These are phyloP conservation scores for Arabidopsis arenosa DNA, from an alignment of 345 rosid genomes.

Conservation along the genomic window DNA sequence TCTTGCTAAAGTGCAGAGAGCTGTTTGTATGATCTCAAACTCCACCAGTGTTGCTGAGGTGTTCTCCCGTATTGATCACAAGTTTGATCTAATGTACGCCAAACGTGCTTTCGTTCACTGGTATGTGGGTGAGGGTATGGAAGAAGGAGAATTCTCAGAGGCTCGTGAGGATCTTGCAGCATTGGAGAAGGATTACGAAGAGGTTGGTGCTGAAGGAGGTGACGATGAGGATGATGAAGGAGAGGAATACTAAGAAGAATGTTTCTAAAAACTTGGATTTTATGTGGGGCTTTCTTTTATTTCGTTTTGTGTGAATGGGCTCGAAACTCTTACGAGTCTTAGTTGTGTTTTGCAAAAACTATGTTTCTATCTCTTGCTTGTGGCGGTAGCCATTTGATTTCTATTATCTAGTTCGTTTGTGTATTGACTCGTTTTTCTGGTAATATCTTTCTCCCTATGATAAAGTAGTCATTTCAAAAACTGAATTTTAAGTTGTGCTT, in stretches of 20 bases:
- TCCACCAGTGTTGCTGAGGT: constrained; percentile 85
- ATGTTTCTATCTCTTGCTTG: neutral
- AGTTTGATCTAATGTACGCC: constrained; percentile 78
- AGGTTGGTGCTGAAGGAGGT: constrained; percentile 79
- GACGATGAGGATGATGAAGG: constrained; percentile 72
- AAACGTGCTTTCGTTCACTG: constrained; percentile 83
- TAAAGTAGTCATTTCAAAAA: neutral
- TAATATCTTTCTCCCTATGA: neutral
- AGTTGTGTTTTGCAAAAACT: constrained; percentile 19
- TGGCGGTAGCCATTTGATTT: neutral
- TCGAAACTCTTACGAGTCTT: constrained; percentile 41
- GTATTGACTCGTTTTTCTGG: neutral
- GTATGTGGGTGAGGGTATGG: constrained; percentile 91
- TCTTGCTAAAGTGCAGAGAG: constrained; percentile 80
- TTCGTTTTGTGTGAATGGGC: constrained; percentile 8
- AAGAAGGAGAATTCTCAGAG: constrained; percentile 81
- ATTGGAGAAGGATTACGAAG: constrained; percentile 78
- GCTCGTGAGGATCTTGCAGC: constrained; percentile 87
- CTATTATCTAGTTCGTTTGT: neutral
- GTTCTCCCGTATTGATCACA: constrained; percentile 74
- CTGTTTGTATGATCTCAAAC: constrained; percentile 84
- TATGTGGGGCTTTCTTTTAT: neutral
- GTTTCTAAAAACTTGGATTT: neutral
- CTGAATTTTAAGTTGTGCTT: neutral
- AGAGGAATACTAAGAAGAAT: constrained; percentile 51